These are phyloP conservation scores for Emydomyces testavorans DNA, from an alignment of 2,329 filamentous ascomycete species.

Conservation along the genomic window DNA sequence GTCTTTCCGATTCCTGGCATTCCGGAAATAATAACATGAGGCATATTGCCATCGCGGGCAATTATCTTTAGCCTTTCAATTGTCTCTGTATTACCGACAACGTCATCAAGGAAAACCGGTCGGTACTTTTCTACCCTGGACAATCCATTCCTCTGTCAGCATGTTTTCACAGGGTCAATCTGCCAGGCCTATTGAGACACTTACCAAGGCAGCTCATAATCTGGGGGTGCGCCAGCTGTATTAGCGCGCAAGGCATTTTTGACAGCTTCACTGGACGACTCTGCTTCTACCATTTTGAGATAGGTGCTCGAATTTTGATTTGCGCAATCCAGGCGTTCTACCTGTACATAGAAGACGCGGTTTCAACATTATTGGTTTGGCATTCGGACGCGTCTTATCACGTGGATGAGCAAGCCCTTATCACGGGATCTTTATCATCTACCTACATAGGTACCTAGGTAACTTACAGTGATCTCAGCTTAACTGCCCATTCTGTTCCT, in stretches of 20 bases:
- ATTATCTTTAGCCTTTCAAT: constrained; percentile 97
- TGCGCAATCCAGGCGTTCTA: not conserved
- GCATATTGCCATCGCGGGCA: constrained; percentile 97
- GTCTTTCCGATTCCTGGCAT: constrained; percentile 99
- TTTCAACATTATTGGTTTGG: not conserved
- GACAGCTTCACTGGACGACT: constrained; percentile 37
- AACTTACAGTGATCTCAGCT: no score
- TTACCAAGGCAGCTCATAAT: constrained; percentile 42
- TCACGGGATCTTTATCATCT: no score
- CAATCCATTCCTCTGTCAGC: not conserved
- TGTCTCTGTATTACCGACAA: constrained; percentile 95
- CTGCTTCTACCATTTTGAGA: constrained; percentile 34
- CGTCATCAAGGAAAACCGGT: constrained; percentile 86
- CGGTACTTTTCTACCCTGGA: constrained; percentile 95
- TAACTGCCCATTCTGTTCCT: no score
- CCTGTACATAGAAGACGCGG: not conserved
- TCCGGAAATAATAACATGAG: constrained; percentile 96
- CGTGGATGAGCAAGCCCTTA: not conserved
- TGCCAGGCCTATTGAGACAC: not conserved
- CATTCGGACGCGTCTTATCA: not conserved
- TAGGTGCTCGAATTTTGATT: not conserved
- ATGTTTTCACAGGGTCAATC: not conserved
- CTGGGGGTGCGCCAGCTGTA: constrained; percentile 30
- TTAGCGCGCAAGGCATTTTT: constrained; percentile 33
- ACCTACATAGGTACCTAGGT: no score